phyloP scores from a whole-genome alignment of 2,329 filamentous ascomycete species.

The Verticillium nubilum region DNA sequence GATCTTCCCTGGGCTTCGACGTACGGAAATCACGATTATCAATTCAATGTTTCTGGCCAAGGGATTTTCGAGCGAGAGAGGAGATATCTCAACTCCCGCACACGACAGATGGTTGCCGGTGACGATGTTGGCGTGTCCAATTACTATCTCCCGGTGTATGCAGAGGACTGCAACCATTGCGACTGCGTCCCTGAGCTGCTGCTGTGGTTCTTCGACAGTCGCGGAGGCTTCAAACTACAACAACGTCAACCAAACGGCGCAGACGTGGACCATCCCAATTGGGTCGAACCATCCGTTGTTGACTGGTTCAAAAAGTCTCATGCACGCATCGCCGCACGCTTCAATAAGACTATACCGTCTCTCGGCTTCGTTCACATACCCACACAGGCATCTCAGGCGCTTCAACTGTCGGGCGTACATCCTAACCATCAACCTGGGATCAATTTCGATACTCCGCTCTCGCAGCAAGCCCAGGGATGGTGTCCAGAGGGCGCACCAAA shows the following conservation, averaged over 20 bases:
- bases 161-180: conserved; percentile 21
- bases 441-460: conserved; percentile 23
- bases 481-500: conserved; percentile 17
- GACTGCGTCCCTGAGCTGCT: conserved; percentile 36
- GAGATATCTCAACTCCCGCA: conserved; percentile 28
- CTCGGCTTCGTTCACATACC: conserved; percentile 46
- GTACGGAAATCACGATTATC: conserved; percentile 56
- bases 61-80: conserved; percentile 32
- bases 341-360: conserved; percentile 31
- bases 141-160: conserved; percentile 39
- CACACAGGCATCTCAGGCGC: conserved; percentile 20
- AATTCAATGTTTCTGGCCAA: conserved; percentile 47
- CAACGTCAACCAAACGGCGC: conserved; percentile 18
- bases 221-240: conserved; percentile 49
- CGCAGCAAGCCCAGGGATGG: conserved; percentile 26
- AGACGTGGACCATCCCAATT: conserved; percentile 25
- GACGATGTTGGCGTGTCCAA: conserved; percentile 35
- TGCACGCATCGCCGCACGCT: conserved; percentile 18
- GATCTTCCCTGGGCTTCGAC: conserved; percentile 48
- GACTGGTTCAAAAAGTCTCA: conserved; percentile 36
- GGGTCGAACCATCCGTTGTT: conserved; percentile 38
- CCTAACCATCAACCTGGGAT: conserved; percentile 23
- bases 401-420: conserved; percentile 21
- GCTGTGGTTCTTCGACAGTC: conserved; percentile 68
- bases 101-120: conserved; percentile 30